phyloP scores from a whole-genome alignment of 2,329 filamentous ascomycete species.

The Verticillium longisporum region DNA sequence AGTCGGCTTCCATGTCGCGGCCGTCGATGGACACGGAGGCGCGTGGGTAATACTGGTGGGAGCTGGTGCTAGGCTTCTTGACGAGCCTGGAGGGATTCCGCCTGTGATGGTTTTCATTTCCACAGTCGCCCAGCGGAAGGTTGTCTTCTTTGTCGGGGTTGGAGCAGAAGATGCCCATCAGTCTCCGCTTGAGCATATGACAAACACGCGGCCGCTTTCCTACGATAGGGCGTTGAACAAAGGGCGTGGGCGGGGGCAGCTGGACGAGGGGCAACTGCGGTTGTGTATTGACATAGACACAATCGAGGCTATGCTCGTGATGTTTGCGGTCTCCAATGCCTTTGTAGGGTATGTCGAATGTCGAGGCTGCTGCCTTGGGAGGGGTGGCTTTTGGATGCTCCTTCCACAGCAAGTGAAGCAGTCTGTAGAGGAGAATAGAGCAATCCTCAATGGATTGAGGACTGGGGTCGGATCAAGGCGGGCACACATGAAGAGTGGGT shows the following conservation, averaged over 20 bases:
- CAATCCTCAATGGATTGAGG: neutral
- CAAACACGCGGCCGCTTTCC: neutral
- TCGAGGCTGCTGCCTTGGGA: no score
- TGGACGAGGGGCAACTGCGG: neutral
- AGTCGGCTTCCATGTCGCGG: neutral
- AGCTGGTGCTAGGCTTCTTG: slow-evolving; percentile 4
- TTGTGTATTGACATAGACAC: neutral
- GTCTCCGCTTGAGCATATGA: neutral
- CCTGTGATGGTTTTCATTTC: neutral
- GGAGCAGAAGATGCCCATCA: slow-evolving; percentile 11
- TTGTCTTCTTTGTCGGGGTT: slow-evolving; percentile 12
- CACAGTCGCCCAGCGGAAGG: neutral
- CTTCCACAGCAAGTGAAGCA: no score
- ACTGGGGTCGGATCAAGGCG: neutral
- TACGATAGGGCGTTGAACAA: no score
- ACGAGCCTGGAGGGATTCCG: slow-evolving; percentile 4
- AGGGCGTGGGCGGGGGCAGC: neutral
- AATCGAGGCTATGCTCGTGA: no score
- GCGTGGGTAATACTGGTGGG: neutral
- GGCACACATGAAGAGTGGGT: neutral
- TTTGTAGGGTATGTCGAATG: no score
- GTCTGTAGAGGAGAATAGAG: no score
- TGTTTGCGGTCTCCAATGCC: no score
- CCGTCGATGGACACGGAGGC: neutral
- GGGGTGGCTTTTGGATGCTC: no score